phyloP scores from a whole-genome alignment of 108 stramenopile species.

The Aurantiochytrium sp. region DNA sequence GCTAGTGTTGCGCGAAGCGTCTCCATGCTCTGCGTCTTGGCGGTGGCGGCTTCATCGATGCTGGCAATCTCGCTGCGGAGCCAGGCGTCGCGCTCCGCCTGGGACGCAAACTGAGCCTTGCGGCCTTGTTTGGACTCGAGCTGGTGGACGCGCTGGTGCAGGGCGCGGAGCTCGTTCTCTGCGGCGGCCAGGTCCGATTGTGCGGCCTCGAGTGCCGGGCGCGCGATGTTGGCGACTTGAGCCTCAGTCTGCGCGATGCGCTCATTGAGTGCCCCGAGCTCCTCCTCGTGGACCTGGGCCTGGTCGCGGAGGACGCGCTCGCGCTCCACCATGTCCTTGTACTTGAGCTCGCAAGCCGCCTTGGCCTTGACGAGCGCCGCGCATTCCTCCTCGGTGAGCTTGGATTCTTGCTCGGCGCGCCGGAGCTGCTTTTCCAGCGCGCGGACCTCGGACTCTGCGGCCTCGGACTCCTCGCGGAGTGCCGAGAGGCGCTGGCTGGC shows the following conservation, averaged over 20 bases:
- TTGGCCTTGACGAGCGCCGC: slow-evolving; percentile 13
- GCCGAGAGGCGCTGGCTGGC: slow-evolving; percentile 30
- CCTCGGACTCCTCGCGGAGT: slow-evolving; percentile 24
- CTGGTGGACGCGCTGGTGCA: slow-evolving; percentile 62
- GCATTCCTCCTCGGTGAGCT: not conserved
- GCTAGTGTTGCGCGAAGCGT: slow-evolving; percentile 62
- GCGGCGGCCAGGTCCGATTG: slow-evolving; percentile 54
- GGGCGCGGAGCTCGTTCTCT: slow-evolving; percentile 57
- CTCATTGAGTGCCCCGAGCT: slow-evolving; percentile 60
- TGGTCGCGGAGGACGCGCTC: not conserved
- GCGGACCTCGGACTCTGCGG: not conserved
- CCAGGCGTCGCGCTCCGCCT: slow-evolving; percentile 73
- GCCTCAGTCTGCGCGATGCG: slow-evolving; percentile 63
- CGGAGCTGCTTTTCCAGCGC: not conserved
- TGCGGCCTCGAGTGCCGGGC: slow-evolving; percentile 52
- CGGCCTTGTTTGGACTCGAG: slow-evolving; percentile 88
- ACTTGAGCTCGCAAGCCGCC: slow-evolving; percentile 11
- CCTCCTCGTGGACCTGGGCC: slow-evolving; percentile 59
- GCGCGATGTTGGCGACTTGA: slow-evolving; percentile 64
- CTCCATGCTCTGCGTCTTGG: slow-evolving; percentile 59
- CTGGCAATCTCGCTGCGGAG: slow-evolving; percentile 65
- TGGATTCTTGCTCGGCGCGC: slow-evolving; percentile 1
- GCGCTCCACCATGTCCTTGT: slow-evolving; percentile 10
- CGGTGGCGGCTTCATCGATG: slow-evolving; percentile 54
- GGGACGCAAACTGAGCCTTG: slow-evolving; percentile 73